Evolutionary conservation across 805 yeast genomes (phyloP), one percentile per base, ranked within the genome.

Genomic region (Hanseniaspora vineae): DNA sequence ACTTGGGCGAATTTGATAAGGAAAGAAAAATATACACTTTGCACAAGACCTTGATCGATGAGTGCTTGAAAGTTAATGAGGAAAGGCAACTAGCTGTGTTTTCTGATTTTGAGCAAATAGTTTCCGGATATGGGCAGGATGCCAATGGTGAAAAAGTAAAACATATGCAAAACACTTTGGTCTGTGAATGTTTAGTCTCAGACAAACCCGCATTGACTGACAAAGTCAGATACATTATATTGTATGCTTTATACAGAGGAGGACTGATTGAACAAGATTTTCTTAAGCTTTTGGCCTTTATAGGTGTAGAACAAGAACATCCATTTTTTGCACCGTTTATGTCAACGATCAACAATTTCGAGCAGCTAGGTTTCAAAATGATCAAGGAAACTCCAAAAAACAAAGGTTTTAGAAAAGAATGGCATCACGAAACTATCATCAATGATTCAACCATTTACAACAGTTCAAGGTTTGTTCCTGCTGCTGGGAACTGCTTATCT

Each of bases 21-120:
- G 85, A 80, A 51, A 70, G 85, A 66, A 73, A 77, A 58, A 73
- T 76, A 52, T 67, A 78, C 37, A 72, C 77, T 18, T 60, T 78
- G 44, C 88, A 81, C 58, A 76, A 76, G 55, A 73, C 76, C 2
- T 62, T 81, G 45, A 74, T 80, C 42, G 84, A 81, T 52, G 79
- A 77, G 56, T 78, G 89, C 58, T 68, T 84, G 63, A 72, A 70
- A 29, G 64, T 72, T 14, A 79, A 81, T 59, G 75, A 79, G 45
- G 70, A 69, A 31, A 69, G 78, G 51, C 72, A 75, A 52, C 65
- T 87, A 53, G 78, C 82, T 9, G 86, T 78, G 50, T 70, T 84
- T 17, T 86, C 95, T 1, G 92, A 85, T 52, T 72, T 88, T 50
- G 97, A 92, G 64, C 96, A 89, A 65, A 76, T 80, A 17, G 72